Percentiles rank a stretch among this genome's conserved stretches.
Evolutionary conservation across 2,329 filamentous ascomycete species (phyloP).

Genomic region (Escovopsis sp.): DNA sequence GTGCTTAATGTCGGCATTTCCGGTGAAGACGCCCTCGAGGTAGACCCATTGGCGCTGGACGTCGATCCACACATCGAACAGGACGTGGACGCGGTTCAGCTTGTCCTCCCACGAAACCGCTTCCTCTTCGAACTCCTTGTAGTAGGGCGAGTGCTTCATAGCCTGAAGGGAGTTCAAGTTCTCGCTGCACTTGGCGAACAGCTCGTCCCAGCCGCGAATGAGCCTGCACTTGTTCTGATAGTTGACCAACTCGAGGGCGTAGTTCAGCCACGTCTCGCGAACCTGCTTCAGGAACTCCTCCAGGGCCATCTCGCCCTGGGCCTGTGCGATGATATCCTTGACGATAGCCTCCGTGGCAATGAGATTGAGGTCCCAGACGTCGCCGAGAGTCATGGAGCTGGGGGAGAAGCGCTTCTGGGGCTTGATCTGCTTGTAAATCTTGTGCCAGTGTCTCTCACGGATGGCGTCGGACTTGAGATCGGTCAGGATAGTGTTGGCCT

Average conservation of each 20-base stretch:
- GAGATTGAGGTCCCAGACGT: conserved; percentile 95
- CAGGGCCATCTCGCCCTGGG: conserved; percentile 93
- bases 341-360: conserved; percentile 77
- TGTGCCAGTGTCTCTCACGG: conserved; percentile 89
- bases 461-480: conserved; percentile 96
- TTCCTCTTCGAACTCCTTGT: conserved; percentile 98
- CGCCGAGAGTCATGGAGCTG: conserved; percentile 88
- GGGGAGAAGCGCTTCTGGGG: conserved; percentile 89
- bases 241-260: conserved; percentile 82
- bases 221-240: conserved; percentile 98
- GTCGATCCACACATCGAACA: conserved; percentile 99
- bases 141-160: conserved; percentile 98
- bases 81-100: conserved; percentile 87
- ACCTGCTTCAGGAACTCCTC: conserved; percentile 97
- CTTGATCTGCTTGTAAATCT: conserved; percentile 92
- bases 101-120: conserved; percentile 96
- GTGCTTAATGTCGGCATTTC: conserved; percentile 98
- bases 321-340: conserved; percentile 85
- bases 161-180: conserved; percentile 95
- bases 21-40: conserved; percentile 94
- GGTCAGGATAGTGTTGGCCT: conserved; percentile 74
- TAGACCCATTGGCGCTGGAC: conserved; percentile 99
- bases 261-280: conserved; percentile 92
- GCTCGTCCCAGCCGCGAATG: conserved; percentile 93
- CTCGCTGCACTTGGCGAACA: conserved; percentile 97